These are phyloP conservation scores for Chlamydomonas sp. DNA, from an alignment of 139 green algal genomes.

Conservation along the genomic window DNA sequence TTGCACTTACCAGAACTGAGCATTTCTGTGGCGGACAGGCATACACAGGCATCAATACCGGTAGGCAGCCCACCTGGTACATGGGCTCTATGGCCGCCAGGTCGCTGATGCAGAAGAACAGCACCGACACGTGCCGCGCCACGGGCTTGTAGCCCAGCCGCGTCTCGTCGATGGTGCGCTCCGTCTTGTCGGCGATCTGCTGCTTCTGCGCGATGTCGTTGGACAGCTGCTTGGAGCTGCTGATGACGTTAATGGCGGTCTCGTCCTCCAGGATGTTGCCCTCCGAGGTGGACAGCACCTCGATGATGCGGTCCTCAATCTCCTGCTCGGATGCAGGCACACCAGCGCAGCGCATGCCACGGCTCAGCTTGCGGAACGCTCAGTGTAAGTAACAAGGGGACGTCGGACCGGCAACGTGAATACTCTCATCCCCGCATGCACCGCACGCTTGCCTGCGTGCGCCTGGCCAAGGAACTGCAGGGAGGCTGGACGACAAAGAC, in stretches of 20 bases:
- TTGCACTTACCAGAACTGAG: too few species aligned
- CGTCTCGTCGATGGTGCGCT: conserved; percentile 76
- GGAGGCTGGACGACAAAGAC: too few species aligned
- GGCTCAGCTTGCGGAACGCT: too few species aligned
- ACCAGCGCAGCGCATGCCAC: too few species aligned
- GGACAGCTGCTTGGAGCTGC: conserved; percentile 68
- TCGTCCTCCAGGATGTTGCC: conserved; percentile 82
- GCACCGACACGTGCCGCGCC: conserved; percentile 50
- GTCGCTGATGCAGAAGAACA: conserved; percentile 80
- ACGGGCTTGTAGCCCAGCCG: conserved; percentile 68
- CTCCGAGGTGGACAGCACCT: conserved; percentile 64
- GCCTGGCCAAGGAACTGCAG: too few species aligned
- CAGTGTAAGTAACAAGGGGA: too few species aligned
- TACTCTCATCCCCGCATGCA: too few species aligned
- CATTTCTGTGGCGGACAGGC: too few species aligned
- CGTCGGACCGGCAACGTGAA: too few species aligned
- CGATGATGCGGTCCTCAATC: conserved; percentile 84
- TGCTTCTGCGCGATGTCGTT: conserved; percentile 78
- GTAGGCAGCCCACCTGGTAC: conserved; percentile 58
- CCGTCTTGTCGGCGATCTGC: conserved; percentile 77
- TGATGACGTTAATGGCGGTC: conserved; percentile 74
- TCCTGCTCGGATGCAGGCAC: conserved; percentile 26
- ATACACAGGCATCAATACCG: too few species aligned
- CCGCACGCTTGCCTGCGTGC: too few species aligned
- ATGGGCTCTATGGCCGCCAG: conserved; percentile 75